Evolutionary conservation across 805 yeast species (phyloP).

Genomic region (Ogataea saltuana): DNA sequence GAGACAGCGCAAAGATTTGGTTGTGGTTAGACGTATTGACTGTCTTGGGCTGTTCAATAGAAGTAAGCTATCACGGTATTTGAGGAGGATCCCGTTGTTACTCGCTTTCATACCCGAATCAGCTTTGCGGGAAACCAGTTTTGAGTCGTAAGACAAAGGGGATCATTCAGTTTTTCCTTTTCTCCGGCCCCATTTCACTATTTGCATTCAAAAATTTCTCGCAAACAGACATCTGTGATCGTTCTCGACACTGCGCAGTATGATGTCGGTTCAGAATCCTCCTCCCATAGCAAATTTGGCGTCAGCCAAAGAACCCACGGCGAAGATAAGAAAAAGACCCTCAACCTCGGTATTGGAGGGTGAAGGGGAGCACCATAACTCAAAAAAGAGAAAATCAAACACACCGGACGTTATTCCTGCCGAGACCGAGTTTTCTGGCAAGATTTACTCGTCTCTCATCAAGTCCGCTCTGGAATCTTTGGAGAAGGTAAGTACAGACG

Average conservation of each 20-base stretch:
- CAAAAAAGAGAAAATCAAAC: conserved; percentile 1
- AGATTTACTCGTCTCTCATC: conserved; percentile 43
- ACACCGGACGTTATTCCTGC: not conserved
- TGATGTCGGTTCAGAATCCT: conserved; percentile 26
- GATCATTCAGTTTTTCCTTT: no score
- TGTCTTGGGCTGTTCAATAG: no score
- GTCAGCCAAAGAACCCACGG: conserved; percentile 8
- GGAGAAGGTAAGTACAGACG: conserved; percentile 49
- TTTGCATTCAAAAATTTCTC: no score
- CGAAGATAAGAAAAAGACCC: conserved; percentile 8
- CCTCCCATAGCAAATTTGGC: conserved; percentile 12
- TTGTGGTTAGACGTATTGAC: not conserved
- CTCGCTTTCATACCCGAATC: no score
- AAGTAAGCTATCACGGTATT: no score
- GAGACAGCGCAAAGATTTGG: not conserved
- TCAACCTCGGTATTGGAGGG: conserved; percentile 1
- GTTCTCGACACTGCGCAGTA: conserved; percentile 9
- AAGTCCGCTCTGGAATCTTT: conserved; percentile 69
- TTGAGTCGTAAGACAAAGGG: no score
- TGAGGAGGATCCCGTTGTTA: no score
- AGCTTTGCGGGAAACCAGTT: no score
- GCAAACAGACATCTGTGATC: not conserved
- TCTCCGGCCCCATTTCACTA: no score
- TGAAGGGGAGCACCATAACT: not conserved
- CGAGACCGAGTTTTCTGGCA: conserved; percentile 24